These are phyloP conservation scores for Domatiomyces catenatus DNA, from an alignment of 2,329 filamentous ascomycete species.

Conservation along the genomic window DNA sequence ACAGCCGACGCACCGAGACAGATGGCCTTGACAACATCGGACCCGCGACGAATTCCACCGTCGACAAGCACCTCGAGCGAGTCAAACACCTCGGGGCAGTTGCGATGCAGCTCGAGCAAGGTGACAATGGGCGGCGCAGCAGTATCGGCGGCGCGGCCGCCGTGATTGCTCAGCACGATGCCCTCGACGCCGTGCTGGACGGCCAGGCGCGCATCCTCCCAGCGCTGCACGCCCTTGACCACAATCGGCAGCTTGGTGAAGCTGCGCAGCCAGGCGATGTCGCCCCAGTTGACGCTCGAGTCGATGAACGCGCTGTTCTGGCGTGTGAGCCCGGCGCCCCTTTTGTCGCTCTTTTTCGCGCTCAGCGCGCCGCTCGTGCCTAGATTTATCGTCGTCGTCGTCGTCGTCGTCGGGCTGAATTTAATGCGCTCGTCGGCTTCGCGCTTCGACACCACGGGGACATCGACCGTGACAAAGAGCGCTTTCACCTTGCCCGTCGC, in stretches of 20 bases:
- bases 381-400: constrained; percentile 2
- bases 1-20: constrained; percentile 39
- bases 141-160: constrained; percentile 9
- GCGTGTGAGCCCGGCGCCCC: constrained; percentile 37
- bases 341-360: constrained; percentile 30
- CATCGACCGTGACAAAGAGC: constrained; percentile 41
- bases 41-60: constrained; percentile 38
- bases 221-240: constrained; percentile 1
- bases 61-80: constrained; percentile 32
- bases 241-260: constrained; percentile 1
- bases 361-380: constrained; percentile 1
- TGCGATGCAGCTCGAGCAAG: constrained; percentile 1
- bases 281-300: constrained; percentile 35
- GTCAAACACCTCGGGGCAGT: not conserved
- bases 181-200: constrained; percentile 7
- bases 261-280: not conserved
- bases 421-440: constrained; percentile 42
- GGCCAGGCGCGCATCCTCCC: constrained; percentile 5
- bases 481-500: constrained; percentile 27
- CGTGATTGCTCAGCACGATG: constrained; percentile 8
- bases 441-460: constrained; percentile 39
- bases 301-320: constrained; percentile 31
- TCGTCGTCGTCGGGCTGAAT: constrained; percentile 1
- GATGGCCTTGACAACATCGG: constrained; percentile 40
- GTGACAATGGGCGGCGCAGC: constrained; percentile 6